phyloP scores from a whole-genome alignment of 2,329 filamentous ascomycete species.

The Penicillium hordei region DNA sequence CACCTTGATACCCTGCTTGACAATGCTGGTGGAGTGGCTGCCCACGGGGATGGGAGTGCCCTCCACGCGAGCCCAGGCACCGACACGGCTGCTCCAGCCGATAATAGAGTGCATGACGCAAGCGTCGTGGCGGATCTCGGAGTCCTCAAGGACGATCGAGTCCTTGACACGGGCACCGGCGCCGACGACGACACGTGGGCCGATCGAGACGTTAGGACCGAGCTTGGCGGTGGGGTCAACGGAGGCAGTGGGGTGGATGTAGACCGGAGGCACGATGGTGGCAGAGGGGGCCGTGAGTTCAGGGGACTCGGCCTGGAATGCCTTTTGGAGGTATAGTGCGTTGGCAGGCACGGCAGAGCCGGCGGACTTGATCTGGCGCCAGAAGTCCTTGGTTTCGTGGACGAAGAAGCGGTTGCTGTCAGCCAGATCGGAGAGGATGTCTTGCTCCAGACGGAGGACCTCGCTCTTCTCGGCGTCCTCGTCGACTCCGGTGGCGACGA shows the following conservation, averaged over 20 bases:
- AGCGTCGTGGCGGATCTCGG: conserved; percentile 94
- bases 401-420: conserved; percentile 98
- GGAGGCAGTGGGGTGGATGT: conserved; percentile 86
- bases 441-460: conserved; percentile 92
- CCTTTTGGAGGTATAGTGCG: conserved; percentile 92
- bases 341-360: conserved; percentile 96
- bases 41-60: conserved; percentile 84
- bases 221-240: conserved; percentile 96
- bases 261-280: conserved; percentile 88
- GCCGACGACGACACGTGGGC: conserved; percentile 80
- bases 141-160: conserved; percentile 90
- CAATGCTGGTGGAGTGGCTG: conserved; percentile 88
- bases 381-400: conserved; percentile 98
- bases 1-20: conserved; percentile 98
- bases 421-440: conserved; percentile 91
- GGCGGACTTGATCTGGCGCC: conserved; percentile 99
- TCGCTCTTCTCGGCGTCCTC: conserved; percentile 76
- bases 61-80: conserved; percentile 97
- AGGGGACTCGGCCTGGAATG: conserved; percentile 75
- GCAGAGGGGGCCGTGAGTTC: conserved; percentile 82
- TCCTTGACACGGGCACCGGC: conserved; percentile 92
- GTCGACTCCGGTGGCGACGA: conserved; percentile 61
- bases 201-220: conserved; percentile 93
- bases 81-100: conserved; percentile 92
- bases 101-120: conserved; percentile 96